phyloP scores from a whole-genome alignment of 2,329 filamentous ascomycete genomes.

The Trichoderma sp. region DNA sequence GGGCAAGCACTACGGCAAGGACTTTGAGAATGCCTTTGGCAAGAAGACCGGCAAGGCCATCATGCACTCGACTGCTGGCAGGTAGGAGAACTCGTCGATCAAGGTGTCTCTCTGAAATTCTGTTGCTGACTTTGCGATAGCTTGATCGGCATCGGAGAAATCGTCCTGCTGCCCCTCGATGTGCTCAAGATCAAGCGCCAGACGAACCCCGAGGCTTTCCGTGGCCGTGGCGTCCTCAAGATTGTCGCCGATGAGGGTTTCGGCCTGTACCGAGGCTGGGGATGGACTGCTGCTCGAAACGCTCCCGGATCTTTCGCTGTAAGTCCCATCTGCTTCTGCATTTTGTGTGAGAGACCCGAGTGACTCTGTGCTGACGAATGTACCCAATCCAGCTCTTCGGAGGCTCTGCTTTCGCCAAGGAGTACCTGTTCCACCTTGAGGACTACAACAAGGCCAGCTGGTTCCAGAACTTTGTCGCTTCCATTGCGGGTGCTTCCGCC shows the following conservation, averaged over 20 bases:
- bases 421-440: slow-evolving; percentile 83
- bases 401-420: slow-evolving; percentile 95
- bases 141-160: slow-evolving; percentile 95
- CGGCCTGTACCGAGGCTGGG: slow-evolving; percentile 91
- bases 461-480: slow-evolving; percentile 96
- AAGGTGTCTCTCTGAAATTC: background rate
- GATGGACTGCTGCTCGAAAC: slow-evolving; percentile 96
- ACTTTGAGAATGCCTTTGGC: slow-evolving; percentile 88
- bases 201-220: slow-evolving; percentile 97
- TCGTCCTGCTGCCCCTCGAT: slow-evolving; percentile 89
- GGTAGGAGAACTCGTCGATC: slow-evolving; percentile 44
- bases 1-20: slow-evolving; percentile 70
- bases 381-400: slow-evolving; percentile 73
- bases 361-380: background rate
- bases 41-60: slow-evolving; percentile 98
- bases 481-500: slow-evolving; percentile 89
- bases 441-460: slow-evolving; percentile 96
- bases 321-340: slow-evolving; percentile 36
- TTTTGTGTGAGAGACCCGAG: background rate
- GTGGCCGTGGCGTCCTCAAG: slow-evolving; percentile 83
- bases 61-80: slow-evolving; percentile 94
- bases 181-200: slow-evolving; percentile 99
- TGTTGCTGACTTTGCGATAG: slow-evolving; percentile 40
- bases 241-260: slow-evolving; percentile 95
- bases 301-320: slow-evolving; percentile 95